A percentile compares a stretch with the other conserved stretches of the same genome.
Evolutionary conservation across 1,284 basidiomycete species (phyloP).

Genomic region (Boletus holoroseus): DNA sequence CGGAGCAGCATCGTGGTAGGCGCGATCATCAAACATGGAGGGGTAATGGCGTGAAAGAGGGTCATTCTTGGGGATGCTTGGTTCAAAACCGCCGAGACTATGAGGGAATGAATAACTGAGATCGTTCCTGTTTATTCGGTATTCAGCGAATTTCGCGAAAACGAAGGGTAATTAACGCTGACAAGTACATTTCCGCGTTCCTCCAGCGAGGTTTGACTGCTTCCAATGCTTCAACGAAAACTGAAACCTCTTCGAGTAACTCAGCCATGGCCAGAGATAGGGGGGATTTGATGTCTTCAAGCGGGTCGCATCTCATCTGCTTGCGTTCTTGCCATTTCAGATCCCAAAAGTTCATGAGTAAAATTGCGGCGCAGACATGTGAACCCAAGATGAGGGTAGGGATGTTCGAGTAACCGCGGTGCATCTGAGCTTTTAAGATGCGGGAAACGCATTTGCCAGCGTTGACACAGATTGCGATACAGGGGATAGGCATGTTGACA

Average conservation of each 20-base stretch:
- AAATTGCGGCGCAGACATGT: conserved; percentile 42
- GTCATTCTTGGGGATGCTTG: conserved; percentile 15
- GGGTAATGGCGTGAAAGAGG: conserved; percentile 3
- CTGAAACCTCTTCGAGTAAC: conserved; percentile 38
- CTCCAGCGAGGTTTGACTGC: conserved; percentile 40
- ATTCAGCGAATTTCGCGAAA: conserved; percentile 8
- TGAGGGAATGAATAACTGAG: conserved; percentile 29
- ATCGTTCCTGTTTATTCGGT: conserved; percentile 20
- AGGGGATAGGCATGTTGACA: conserved; percentile 39
- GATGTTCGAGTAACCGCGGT: conserved; percentile 39
- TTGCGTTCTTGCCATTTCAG: conserved; percentile 42
- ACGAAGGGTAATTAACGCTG: conserved; percentile 22
- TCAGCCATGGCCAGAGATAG: conserved; percentile 37
- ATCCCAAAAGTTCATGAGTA: conserved; percentile 48
- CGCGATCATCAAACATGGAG: conserved; percentile 9
- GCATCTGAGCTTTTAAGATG: conserved; percentile 50
- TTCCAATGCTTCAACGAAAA: conserved; percentile 41
- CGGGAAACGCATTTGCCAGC: conserved; percentile 60
- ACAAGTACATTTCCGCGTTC: conserved; percentile 42
- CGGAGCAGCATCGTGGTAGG: conserved; percentile 7
- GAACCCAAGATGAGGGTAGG: conserved; percentile 40
- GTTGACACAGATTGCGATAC: conserved; percentile 61
- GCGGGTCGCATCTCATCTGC: conserved; percentile 22
- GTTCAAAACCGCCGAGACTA: conserved; percentile 25
- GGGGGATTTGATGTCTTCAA: conserved; percentile 41